A percentile compares a stretch with the other conserved stretches of the same genome.
These are phyloP conservation scores for Microbotryomycetes sp. DNA, from an alignment of 1,284 basidiomycete genomes.

Conservation along the genomic window DNA sequence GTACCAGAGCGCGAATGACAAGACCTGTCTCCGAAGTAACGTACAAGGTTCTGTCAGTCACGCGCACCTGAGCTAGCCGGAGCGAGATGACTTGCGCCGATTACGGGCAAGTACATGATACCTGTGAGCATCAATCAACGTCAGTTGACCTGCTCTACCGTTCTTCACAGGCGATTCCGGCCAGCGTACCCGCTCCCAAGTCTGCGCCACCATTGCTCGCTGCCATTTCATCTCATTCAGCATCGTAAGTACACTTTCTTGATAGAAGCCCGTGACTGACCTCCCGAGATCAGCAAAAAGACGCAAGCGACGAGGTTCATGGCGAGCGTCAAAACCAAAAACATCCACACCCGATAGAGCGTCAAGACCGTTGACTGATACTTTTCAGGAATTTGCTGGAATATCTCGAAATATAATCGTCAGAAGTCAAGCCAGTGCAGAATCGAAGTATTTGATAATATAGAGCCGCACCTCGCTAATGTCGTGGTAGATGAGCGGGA, in stretches of 20 bases:
- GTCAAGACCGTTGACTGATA: constrained; percentile 71
- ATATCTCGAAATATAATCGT: too few relatives aligned
- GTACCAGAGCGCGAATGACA: constrained; percentile 14
- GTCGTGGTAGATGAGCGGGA: constrained; percentile 87
- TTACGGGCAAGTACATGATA: constrained; percentile 71
- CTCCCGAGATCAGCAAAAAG: constrained; percentile 68
- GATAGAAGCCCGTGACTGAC: constrained; percentile 40
- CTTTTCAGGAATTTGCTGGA: constrained; percentile 70
- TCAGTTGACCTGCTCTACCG: constrained; percentile 5
- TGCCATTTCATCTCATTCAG: too few relatives aligned
- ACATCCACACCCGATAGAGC: constrained; percentile 54
- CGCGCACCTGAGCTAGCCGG: background rate
- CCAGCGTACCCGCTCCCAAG: constrained; percentile 26
- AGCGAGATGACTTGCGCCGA: constrained; percentile 47
- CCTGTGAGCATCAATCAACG: background rate
- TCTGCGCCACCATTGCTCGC: constrained; percentile 36
- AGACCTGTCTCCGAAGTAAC: background rate
- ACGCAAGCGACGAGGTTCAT: constrained; percentile 89
- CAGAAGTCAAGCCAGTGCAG: too few relatives aligned
- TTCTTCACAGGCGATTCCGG: background rate
- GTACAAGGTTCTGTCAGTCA: constrained; percentile 48
- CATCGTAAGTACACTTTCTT: too few relatives aligned
- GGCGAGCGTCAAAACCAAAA: constrained; percentile 58
- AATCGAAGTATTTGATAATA: too few relatives aligned
- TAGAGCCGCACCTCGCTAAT: constrained; percentile 55